Percentiles rank a stretch among this genome's conserved stretches.
Conservation (phyloP, 768 basidiomycete species). For the Termitomyces sp. region DNA sequence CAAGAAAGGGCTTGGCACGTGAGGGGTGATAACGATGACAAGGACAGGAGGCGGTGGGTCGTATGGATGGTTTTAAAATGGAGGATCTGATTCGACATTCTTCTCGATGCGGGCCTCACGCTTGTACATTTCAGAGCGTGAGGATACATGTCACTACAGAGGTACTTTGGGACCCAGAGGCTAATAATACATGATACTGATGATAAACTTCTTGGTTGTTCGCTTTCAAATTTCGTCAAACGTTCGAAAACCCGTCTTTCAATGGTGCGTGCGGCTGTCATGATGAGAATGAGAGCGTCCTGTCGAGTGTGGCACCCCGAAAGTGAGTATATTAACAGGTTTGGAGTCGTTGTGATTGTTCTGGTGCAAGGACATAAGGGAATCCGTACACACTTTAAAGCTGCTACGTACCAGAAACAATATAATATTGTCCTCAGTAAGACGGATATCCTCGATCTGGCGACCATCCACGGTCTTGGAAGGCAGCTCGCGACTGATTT, state of each 20-base stretch:
- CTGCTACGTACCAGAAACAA: slow-evolving; percentile 42
- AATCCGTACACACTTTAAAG: background rate
- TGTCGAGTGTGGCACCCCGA: slow-evolving; percentile 28
- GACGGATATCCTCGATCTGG: slow-evolving; percentile 43
- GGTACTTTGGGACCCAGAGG: background rate
- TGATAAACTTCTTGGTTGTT: background rate
- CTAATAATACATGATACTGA: background rate
- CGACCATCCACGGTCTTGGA: slow-evolving; percentile 37
- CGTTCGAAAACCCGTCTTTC: background rate
- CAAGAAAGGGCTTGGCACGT: slow-evolving; percentile 46
- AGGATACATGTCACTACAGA: background rate
- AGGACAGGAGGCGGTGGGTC: slow-evolving; percentile 66
- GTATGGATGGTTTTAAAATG: slow-evolving; percentile 61
- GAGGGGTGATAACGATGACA: slow-evolving; percentile 53
- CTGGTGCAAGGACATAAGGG: slow-evolving; percentile 16
- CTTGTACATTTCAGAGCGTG: background rate
- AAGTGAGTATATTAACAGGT: slow-evolving; percentile 42
- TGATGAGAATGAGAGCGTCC: slow-evolving; percentile 18
- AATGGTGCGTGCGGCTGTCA: slow-evolving; percentile 17
- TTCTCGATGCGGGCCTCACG: background rate
- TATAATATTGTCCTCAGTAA: slow-evolving; percentile 58
- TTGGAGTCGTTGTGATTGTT: slow-evolving; percentile 32
- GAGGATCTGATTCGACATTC: slow-evolving; percentile 15
- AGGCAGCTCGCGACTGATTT: slow-evolving; percentile 37
- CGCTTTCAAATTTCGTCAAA: background rate